Conservation (phyloP, 2,329 filamentous ascomycete genomes). For the Penicillium sp. region DNA sequence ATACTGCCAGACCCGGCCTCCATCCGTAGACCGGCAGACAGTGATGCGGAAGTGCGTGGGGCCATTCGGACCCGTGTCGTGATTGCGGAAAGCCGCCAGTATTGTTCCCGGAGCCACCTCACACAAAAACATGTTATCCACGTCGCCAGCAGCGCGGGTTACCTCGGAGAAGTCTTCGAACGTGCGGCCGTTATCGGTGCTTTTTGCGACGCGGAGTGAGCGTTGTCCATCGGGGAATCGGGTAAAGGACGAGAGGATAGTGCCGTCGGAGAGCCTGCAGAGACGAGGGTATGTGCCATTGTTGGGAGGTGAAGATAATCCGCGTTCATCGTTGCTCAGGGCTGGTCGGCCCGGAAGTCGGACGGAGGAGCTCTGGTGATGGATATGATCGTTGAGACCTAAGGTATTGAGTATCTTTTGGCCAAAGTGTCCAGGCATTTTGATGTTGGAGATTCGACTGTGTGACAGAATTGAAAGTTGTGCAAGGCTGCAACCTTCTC, state of each 20-base stretch:
- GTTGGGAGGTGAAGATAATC: slow-evolving; percentile 33
- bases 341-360: slow-evolving; percentile 8
- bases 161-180: slow-evolving; percentile 46
- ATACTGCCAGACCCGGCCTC: slow-evolving; percentile 44
- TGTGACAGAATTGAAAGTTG: background rate
- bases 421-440: slow-evolving; percentile 28
- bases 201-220: slow-evolving; percentile 45
- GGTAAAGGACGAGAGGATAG: slow-evolving; percentile 48
- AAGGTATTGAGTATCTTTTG: slow-evolving; percentile 33
- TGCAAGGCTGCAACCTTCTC: background rate
- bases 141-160: slow-evolving; percentile 42
- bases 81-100: slow-evolving; percentile 51
- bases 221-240: slow-evolving; percentile 37
- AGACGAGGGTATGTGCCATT: slow-evolving; percentile 50
- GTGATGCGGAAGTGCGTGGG: slow-evolving; percentile 49
- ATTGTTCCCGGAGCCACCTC: slow-evolving; percentile 37
- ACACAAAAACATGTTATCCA: slow-evolving; percentile 49
- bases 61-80: slow-evolving; percentile 37
- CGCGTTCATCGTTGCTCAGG: slow-evolving; percentile 33
- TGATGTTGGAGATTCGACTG: background rate
- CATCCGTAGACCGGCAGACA: slow-evolving; percentile 47
- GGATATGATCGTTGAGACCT: slow-evolving; percentile 18
- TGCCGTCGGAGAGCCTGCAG: slow-evolving; percentile 44
- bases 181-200: slow-evolving; percentile 42
- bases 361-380: slow-evolving; percentile 1